These are phyloP conservation scores for Penicillium lagena DNA, from an alignment of 495 filamentous ascomycete species.

Conservation along the genomic window DNA sequence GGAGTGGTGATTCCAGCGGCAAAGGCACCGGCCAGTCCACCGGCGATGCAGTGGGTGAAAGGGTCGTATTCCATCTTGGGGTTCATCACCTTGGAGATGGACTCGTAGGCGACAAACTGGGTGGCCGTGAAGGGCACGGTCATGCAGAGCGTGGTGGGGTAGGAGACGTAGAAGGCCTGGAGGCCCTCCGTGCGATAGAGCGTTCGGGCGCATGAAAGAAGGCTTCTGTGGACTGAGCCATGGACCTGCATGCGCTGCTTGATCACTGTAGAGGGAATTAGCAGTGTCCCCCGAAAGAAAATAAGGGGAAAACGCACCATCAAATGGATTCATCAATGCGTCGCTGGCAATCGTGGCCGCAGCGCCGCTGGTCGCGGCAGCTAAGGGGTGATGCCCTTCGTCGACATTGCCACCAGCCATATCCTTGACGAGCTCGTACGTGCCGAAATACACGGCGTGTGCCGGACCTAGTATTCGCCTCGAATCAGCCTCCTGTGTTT, in stretches of 20 bases:
- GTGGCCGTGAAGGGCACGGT: constrained; percentile 95
- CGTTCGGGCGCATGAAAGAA: constrained; percentile 75
- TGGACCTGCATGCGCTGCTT: constrained; percentile 99
- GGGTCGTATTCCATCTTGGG: constrained; percentile 81
- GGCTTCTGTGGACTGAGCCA: constrained; percentile 80
- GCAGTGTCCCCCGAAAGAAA: neutral
- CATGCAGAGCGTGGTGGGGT: constrained; percentile 97
- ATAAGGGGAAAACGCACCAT: constrained; percentile 56
- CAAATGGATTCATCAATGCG: constrained; percentile 98
- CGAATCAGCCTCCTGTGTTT: constrained; percentile 17
- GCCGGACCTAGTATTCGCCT: constrained; percentile 65
- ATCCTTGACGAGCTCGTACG: constrained; percentile 96
- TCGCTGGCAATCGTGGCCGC: constrained; percentile 94
- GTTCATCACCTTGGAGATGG: constrained; percentile 88
- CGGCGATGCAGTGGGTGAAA: constrained; percentile 83
- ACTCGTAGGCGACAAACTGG: constrained; percentile 96
- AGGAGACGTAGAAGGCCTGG: constrained; percentile 94
- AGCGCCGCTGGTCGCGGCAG: constrained; percentile 88
- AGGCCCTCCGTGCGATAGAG: constrained; percentile 86
- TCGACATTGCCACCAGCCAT: constrained; percentile 86
- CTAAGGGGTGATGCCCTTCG: constrained; percentile 85
- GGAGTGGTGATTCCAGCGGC: constrained; percentile 92
- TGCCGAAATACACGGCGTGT: constrained; percentile 96
- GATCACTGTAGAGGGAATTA: constrained; percentile 59
- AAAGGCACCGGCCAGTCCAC: constrained; percentile 86